phyloP scores from a whole-genome alignment of 352 stramenopile genomes.

The Phytophthora cactorum region DNA sequence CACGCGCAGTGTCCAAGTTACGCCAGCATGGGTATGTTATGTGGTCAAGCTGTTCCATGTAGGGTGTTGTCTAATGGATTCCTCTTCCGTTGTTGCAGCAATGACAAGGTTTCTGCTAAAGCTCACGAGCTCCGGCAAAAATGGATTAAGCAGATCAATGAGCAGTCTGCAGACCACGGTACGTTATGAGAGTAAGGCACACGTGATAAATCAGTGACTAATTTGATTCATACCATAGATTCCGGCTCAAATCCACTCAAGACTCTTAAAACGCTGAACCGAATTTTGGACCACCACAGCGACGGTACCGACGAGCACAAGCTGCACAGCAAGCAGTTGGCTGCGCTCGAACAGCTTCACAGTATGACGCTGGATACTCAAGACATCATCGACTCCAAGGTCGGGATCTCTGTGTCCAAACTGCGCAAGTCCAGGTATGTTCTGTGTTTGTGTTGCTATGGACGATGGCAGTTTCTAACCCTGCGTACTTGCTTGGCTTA shows the following conservation, averaged over 20 bases:
- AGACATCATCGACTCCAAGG: conserved; percentile 84
- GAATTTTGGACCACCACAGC: conserved; percentile 52
- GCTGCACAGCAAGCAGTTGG: conserved; percentile 45
- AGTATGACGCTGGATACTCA: conserved; percentile 71
- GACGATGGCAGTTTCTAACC: neutral
- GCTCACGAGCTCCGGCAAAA: conserved; percentile 69
- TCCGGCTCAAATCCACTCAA: conserved; percentile 43
- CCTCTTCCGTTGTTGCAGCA: conserved; percentile 38
- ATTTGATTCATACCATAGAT: conserved; percentile 11
- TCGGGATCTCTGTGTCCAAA: conserved; percentile 77
- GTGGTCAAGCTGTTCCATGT: neutral
- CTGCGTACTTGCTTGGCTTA: conserved; percentile 25
- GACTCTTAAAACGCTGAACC: conserved; percentile 58
- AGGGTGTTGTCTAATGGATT: conserved; percentile 5
- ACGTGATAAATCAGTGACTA: too few species aligned
- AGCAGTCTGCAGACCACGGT: conserved; percentile 40
- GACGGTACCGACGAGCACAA: conserved; percentile 44
- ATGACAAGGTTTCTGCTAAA: conserved; percentile 79
- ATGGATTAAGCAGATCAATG: conserved; percentile 73
- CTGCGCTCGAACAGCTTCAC: conserved; percentile 61
- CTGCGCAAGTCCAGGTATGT: conserved; percentile 76
- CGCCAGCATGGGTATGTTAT: conserved; percentile 73
- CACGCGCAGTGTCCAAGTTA: conserved; percentile 64
- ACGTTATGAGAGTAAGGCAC: neutral
- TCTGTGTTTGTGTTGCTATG: neutral